These are phyloP conservation scores for Pyronema domesticum DNA, from an alignment of 495 filamentous ascomycete species.

Conservation along the genomic window DNA sequence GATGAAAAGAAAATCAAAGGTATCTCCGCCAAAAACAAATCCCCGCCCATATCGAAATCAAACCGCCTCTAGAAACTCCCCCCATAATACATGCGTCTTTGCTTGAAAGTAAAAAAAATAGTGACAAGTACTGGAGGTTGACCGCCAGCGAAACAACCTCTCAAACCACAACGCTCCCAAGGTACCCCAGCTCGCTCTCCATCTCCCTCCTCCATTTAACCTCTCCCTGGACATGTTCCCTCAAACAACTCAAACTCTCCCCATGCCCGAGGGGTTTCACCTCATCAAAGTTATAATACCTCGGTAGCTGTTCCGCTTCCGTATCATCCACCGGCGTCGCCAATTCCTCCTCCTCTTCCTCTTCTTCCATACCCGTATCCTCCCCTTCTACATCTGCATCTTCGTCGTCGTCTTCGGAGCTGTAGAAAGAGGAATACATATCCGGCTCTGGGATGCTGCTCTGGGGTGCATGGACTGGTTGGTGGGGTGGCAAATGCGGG, in stretches of 20 bases:
- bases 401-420: slow-evolving; percentile 8
- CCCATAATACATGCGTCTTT: too few relatives aligned
- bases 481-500: not conserved
- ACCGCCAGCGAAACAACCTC: not conserved
- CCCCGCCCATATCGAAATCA: too few relatives aligned
- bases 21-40: too few relatives aligned
- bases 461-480: not conserved
- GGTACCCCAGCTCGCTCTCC: slow-evolving; percentile 19
- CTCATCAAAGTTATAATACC: slow-evolving; percentile 22
- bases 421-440: not conserved
- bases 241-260: slow-evolving; percentile 10
- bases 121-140: too few relatives aligned
- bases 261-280: slow-evolving; percentile 16
- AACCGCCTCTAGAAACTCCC: too few relatives aligned
- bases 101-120: too few relatives aligned
- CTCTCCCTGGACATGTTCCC: slow-evolving; percentile 21
- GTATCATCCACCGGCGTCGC: not conserved
- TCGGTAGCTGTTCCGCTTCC: slow-evolving; percentile 3
- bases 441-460: not conserved
- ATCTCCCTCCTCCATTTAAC: slow-evolving; percentile 19
- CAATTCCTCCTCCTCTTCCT: not conserved
- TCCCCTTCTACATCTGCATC: too few relatives aligned
- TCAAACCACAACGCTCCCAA: slow-evolving; percentile 20
- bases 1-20: too few relatives aligned
- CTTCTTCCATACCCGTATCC: not conserved